Conservation (phyloP, 352 stramenopile species). For the Saprolegnia diclina region DNA sequence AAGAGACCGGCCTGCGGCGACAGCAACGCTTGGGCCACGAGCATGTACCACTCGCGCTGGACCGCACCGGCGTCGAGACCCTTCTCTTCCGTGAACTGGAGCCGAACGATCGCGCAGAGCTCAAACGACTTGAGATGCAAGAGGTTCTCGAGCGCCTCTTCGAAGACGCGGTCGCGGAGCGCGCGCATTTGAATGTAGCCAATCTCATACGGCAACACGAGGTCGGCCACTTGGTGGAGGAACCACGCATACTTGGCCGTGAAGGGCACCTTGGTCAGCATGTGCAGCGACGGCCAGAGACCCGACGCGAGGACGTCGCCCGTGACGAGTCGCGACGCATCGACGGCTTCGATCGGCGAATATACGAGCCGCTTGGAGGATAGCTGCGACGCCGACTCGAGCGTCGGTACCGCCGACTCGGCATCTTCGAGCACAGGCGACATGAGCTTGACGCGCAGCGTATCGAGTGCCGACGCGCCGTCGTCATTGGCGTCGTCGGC, state of each 20-base stretch:
- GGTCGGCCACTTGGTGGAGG: constrained; percentile 53
- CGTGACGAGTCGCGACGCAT: constrained; percentile 52
- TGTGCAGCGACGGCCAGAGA: constrained; percentile 33
- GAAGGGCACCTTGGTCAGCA: constrained; percentile 40
- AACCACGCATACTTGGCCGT: constrained; percentile 79
- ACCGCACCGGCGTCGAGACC: constrained; percentile 70
- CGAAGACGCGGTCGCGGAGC: constrained; percentile 60
- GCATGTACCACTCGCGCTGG: constrained; percentile 71
- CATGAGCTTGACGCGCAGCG: neutral
- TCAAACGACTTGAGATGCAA: constrained; percentile 63
- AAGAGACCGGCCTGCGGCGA: constrained; percentile 65
- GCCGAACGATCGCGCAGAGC: constrained; percentile 70
- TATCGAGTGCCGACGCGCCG: neutral
- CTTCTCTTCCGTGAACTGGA: constrained; percentile 78
- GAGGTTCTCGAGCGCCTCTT: constrained; percentile 80
- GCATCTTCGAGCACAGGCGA: neutral
- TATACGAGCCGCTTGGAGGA: constrained; percentile 4
- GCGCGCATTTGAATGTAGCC: constrained; percentile 52
- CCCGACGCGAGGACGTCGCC: constrained; percentile 54
- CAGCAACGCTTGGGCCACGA: constrained; percentile 53
- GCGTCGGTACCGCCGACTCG: constrained; percentile 1
- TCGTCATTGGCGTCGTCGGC: constrained; percentile 53
- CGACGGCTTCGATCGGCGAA: constrained; percentile 57
- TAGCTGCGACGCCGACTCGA: constrained; percentile 42
- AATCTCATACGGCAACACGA: constrained; percentile 68